phyloP scores from a whole-genome alignment of 768 basidiomycete genomes.

The Mycena polygramma region DNA sequence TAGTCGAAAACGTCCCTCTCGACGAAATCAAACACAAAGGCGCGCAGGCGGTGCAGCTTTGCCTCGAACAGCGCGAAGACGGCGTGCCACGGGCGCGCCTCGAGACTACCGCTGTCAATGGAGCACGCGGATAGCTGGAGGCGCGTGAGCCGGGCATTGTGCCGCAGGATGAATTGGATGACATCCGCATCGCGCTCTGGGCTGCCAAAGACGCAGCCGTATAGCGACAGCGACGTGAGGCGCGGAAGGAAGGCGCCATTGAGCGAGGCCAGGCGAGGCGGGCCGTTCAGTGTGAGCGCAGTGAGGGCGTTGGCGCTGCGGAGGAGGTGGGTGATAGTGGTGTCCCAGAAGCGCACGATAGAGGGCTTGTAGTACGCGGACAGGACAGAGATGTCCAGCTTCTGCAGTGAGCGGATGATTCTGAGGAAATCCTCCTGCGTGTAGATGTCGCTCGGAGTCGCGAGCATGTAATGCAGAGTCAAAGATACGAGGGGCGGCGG shows the following conservation, averaged over 20 bases:
- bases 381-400: conserved; percentile 6
- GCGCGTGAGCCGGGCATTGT: conserved; percentile 19
- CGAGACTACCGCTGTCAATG: conserved; percentile 2
- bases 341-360: background rate
- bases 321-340: background rate
- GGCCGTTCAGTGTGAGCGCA: background rate
- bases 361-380: background rate
- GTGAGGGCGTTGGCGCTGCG: background rate
- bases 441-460: conserved; percentile 3
- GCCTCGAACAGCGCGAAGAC: conserved; percentile 7
- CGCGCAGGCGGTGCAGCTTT: conserved; percentile 1
- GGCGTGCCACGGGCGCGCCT: conserved; percentile 20
- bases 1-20: background rate
- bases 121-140: conserved; percentile 9
- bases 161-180: conserved; percentile 21
- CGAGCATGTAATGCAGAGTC: conserved; percentile 22
- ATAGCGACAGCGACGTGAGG: background rate
- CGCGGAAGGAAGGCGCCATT: background rate
- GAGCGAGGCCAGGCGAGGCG: background rate
- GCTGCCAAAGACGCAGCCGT: background rate
- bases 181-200: background rate
- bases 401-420: conserved; percentile 1
- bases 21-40: background rate
- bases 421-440: background rate
- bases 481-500: conserved; percentile 13